phyloP scores from a whole-genome alignment of 2,329 filamentous ascomycete genomes.

The Xylariaceae sp. region DNA sequence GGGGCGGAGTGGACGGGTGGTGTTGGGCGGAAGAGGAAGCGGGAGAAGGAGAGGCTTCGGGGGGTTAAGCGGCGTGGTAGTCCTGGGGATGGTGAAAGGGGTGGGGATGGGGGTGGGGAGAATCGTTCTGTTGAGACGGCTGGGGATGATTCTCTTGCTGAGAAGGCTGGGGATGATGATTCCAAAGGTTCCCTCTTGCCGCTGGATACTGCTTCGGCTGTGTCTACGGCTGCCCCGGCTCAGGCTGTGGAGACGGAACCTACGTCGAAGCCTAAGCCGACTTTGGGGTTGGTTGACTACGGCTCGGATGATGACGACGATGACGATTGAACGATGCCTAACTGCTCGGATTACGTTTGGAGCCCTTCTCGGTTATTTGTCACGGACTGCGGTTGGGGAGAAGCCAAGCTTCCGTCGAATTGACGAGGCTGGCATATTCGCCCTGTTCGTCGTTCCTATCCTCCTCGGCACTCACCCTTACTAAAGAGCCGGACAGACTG shows the following conservation, averaged over 20 bases:
- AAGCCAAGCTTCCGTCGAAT: neutral
- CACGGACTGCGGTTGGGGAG: neutral
- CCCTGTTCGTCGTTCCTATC: neutral
- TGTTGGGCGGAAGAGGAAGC: conserved; percentile 37
- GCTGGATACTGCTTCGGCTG: neutral
- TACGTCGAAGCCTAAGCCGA: conserved; percentile 27
- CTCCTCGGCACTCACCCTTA: neutral
- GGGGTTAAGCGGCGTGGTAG: conserved; percentile 38
- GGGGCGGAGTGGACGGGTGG: conserved; percentile 35
- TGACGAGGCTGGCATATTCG: neutral
- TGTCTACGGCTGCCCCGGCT: conserved; percentile 7
- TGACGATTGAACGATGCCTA: conserved; percentile 29
- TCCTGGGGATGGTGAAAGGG: conserved; percentile 29
- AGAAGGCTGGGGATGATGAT: conserved; percentile 4
- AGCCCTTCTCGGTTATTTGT: neutral
- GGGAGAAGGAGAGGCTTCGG: conserved; percentile 32
- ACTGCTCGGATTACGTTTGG: neutral
- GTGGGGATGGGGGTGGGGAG: conserved; percentile 13
- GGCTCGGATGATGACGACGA: conserved; percentile 53
- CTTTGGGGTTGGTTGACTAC: conserved; percentile 49
- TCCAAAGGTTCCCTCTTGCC: conserved; percentile 2
- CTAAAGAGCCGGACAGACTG: neutral
- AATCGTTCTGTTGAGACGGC: conserved; percentile 9
- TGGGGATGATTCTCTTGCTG: conserved; percentile 5
- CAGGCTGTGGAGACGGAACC: neutral